phyloP scores from a whole-genome alignment of 176 grass and related monocot species.

The Oryza brachyantha region DNA sequence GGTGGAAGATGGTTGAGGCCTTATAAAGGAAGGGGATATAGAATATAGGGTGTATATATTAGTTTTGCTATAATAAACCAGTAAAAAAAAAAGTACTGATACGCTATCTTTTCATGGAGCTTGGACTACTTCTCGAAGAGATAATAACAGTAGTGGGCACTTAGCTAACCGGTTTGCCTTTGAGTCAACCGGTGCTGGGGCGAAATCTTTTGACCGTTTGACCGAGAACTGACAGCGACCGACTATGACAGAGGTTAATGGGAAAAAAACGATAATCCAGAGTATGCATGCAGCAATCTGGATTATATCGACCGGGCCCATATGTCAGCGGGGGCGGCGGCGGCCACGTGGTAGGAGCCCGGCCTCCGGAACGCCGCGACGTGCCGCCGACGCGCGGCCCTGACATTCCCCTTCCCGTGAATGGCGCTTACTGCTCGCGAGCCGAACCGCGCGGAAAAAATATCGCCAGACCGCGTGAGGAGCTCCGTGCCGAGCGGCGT shows the following conservation, averaged over 20 bases:
- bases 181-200: background rate
- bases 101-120: background rate
- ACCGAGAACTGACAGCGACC: background rate
- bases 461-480: constrained; percentile 32
- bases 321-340: background rate
- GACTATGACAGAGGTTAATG: background rate
- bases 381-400: constrained; percentile 19
- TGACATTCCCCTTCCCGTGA: constrained; percentile 53
- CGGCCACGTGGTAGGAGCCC: constrained; percentile 36
- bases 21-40: too few species aligned
- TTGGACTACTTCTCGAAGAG: background rate
- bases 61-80: too few species aligned
- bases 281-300: background rate
- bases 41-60: too few species aligned
- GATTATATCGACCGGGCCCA: background rate
- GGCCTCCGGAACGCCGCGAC: background rate
- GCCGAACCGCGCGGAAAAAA: background rate
- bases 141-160: background rate
- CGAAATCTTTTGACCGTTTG: background rate
- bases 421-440: constrained; percentile 9
- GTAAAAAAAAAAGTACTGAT: background rate
- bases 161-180: background rate
- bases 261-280: background rate
- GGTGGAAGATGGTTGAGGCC: too few species aligned
- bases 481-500: constrained; percentile 2